A percentile compares a stretch with the other conserved stretches of the same genome.
phyloP scores from a whole-genome alignment of 208 protist species.

The Crithidia sp. region DNA sequence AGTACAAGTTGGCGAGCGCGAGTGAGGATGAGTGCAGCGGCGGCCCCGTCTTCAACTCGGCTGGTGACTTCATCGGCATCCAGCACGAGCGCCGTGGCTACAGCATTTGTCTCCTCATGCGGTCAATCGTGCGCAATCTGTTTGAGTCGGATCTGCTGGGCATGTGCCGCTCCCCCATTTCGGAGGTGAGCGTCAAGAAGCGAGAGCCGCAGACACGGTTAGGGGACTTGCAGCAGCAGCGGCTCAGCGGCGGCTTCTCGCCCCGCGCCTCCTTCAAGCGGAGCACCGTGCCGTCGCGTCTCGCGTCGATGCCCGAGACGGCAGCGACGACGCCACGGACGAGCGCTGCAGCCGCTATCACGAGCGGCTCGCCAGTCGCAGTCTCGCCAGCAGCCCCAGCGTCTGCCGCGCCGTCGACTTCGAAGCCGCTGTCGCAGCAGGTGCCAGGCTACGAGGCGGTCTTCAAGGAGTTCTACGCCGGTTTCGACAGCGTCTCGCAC shows the following conservation, averaged over 20 bases:
- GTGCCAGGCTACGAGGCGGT: constrained; percentile 59
- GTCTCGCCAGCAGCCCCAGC: not conserved
- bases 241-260: not conserved
- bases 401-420: not conserved
- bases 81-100: constrained; percentile 71
- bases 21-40: constrained; percentile 66
- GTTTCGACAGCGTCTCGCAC: constrained; percentile 65
- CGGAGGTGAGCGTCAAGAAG: constrained; percentile 31
- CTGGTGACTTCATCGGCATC: constrained; percentile 86
- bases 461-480: constrained; percentile 76
- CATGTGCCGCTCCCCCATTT: constrained; percentile 76
- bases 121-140: constrained; percentile 74
- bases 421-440: constrained; percentile 37
- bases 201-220: constrained; percentile 5
- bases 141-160: constrained; percentile 74
- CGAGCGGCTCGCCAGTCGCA: not conserved
- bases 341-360: not conserved
- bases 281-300: not conserved
- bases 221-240: constrained; percentile 7
- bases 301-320: not conserved
- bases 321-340: not conserved
- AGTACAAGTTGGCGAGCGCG: constrained; percentile 55
- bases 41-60: constrained; percentile 76
- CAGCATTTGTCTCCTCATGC: constrained; percentile 65
- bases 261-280: constrained; percentile 2